Evolutionary conservation across 1,139 yeast genomes (phyloP), one percentile per base, ranked within the genome.

Genomic region (Sporopachydermia cereana): DNA sequence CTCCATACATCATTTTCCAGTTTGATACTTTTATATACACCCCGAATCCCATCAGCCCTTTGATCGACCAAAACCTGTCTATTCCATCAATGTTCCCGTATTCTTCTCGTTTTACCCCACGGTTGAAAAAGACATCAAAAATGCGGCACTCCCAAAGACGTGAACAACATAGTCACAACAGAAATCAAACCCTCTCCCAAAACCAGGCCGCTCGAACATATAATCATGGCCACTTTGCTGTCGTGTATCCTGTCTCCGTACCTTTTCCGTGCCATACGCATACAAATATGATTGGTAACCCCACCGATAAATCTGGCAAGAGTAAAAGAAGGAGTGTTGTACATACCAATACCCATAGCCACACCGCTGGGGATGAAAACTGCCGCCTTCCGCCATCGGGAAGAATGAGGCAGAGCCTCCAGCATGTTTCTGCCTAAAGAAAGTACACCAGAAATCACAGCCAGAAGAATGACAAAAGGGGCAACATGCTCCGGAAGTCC

Each of bases 291-390:
- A 1, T 91, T 76, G 39, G 80, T 61, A n/a, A 83, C 57, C 1
- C 98, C 98, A 14, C 98, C 98, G 24, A 86, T 52, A 57, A 91
- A 89, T 54, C 98, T 71, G 1, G 97, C 97, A 41, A 91, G 69
- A 0, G 98, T 91, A 62, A 91, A 91, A 44, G 88, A 82, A 2
- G 97, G 97, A 0, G 93, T 74, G 59, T 91, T 91, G 60, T 91
- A 91, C 50, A 91, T 85, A 20, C 98, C 98, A 49, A 91, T 83
- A 1, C 98, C 98, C 12, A 88, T 96, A 0, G 98, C 96, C 17
- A 91, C 95, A 7, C 98, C 98, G 39, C 86, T 81, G 1, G 98
- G 98, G 25, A 88, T 59, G 66, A 76, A 84, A 1, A 67, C 64
- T 47, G 79, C 57, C 56, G 70, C 71, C 47, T 65, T 64, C 48